Percentiles rank a stretch among this genome's conserved stretches.
phyloP scores from a whole-genome alignment of 192 early-diverging fungal species.

The Coemansia asiatica region DNA sequence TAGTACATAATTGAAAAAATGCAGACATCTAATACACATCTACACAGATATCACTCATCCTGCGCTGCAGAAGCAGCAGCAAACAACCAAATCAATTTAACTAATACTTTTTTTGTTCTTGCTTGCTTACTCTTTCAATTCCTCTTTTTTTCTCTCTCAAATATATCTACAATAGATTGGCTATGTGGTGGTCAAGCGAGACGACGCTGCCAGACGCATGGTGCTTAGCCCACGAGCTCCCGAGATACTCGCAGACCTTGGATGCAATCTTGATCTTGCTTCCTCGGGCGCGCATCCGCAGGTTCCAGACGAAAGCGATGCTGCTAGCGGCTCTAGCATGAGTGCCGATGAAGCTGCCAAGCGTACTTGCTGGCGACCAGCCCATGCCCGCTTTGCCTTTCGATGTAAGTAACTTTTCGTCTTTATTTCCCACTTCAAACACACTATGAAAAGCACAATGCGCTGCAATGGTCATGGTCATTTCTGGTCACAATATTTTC shows the following conservation, averaged over 20 bases:
- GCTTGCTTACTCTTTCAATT: background rate
- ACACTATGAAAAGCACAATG: background rate
- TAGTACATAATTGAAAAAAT: background rate
- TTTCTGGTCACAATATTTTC: conserved; percentile 12
- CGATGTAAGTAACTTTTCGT: conserved; percentile 39
- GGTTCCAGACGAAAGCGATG: conserved; percentile 8
- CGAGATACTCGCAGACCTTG: conserved; percentile 34
- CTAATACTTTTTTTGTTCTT: no score
- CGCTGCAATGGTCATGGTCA: background rate
- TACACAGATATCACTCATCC: background rate
- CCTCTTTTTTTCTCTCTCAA: background rate
- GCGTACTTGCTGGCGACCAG: conserved; percentile 47
- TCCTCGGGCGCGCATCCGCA: conserved; percentile 15
- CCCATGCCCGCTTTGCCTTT: conserved; percentile 52
- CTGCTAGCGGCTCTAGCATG: background rate
- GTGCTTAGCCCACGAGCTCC: conserved; percentile 44
- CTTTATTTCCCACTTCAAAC: background rate
- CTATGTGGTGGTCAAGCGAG: conserved; percentile 49
- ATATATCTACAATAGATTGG: no score
- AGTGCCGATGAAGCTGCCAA: conserved; percentile 19
- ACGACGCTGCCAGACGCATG: conserved; percentile 33
- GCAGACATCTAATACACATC: background rate
- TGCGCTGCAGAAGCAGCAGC: background rate
- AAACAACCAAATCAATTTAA: no score
- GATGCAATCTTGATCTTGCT: conserved; percentile 23